phyloP scores from a whole-genome alignment of 257 asterid genomes.

The Rehmannia glutinosa region DNA sequence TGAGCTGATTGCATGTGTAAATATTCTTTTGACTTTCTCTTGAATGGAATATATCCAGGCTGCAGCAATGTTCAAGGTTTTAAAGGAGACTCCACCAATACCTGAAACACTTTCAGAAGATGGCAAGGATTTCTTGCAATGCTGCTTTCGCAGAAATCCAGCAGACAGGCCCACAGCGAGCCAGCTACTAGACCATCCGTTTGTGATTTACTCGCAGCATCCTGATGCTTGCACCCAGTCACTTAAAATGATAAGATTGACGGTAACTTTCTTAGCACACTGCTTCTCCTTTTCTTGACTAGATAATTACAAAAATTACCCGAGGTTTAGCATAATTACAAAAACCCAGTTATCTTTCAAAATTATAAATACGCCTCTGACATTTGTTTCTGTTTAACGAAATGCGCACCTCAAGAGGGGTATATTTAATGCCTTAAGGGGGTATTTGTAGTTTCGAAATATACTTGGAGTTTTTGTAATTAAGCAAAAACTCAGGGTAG shows the following conservation, averaged over 20 bases:
- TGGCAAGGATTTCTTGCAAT: slow-evolving; percentile 67
- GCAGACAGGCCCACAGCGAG: slow-evolving; percentile 76
- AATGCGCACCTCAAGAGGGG: neutral
- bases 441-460: neutral
- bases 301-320: neutral
- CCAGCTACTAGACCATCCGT: slow-evolving; percentile 64
- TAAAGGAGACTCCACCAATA: slow-evolving; percentile 71
- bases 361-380: too few species aligned
- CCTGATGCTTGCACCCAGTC: slow-evolving; percentile 10
- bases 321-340: neutral
- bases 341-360: neutral
- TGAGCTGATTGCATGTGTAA: neutral
- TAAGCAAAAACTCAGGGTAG: too few species aligned
- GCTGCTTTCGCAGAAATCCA: slow-evolving; percentile 76
- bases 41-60: slow-evolving; percentile 36
- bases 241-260: slow-evolving; percentile 22
- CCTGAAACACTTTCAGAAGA: slow-evolving; percentile 76
- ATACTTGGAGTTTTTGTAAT: too few species aligned
- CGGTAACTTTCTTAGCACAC: slow-evolving; percentile 24
- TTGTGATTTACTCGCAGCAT: slow-evolving; percentile 42
- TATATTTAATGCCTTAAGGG: neutral
- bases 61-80: slow-evolving; percentile 85
- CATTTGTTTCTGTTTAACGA: neutral
- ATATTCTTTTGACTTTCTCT: neutral
- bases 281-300: neutral